Base-by-base conservation (phyloP, 805 yeast genomes). In the Saccharomycopsis oosterbeekiorum region DNA sequence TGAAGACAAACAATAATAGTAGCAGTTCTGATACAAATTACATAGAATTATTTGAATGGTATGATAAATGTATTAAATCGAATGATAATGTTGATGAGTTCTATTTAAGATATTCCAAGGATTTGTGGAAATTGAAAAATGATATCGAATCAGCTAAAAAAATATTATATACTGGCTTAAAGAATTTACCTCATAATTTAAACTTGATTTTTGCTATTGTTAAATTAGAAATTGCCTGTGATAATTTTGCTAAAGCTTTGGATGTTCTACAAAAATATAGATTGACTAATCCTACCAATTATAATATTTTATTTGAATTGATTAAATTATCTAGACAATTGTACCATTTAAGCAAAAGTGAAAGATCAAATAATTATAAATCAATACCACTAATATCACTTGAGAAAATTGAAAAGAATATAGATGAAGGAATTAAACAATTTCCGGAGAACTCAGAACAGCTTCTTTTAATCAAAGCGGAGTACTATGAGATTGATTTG, bases 161-260 rank as follows among this genome's bases (percentile, higher is more conserved):
- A 0, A 80, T 88, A 3, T 72, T 91, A 5, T 68, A 74, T 1
- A 72, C 75, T 14, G 86, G 87, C 0, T 69, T 80, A 53, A 68
- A 73, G 4, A 59, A 66, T 1, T 71, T 80, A 9, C 80, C 85
- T 1, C 65, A 71, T 0, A 76, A 74, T 63, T 85, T 82, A 63
- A 81, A 79, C 26, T 69, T 89, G 10, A 85, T 90, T 89, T 73
- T 86, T 57, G 93, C 93, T 0, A 77, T 85, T n/a, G 75, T 86
- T 26, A 86, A 88, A 65, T 71, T 90, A 40, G 88, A 88, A 60
- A 73, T 75, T 17, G 76, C 76, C 24, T 71, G 75, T 5, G 71
- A 73, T 4, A 68, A 79, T 39, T 69, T 67, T 40, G 71, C 70
- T 0, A 66, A 69, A 14, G 83, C 81, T 0, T 60, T 71, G 2